These are phyloP conservation scores for Fusarium xyrophilum DNA, from an alignment of 2,329 filamentous ascomycete genomes.

Conservation along the genomic window DNA sequence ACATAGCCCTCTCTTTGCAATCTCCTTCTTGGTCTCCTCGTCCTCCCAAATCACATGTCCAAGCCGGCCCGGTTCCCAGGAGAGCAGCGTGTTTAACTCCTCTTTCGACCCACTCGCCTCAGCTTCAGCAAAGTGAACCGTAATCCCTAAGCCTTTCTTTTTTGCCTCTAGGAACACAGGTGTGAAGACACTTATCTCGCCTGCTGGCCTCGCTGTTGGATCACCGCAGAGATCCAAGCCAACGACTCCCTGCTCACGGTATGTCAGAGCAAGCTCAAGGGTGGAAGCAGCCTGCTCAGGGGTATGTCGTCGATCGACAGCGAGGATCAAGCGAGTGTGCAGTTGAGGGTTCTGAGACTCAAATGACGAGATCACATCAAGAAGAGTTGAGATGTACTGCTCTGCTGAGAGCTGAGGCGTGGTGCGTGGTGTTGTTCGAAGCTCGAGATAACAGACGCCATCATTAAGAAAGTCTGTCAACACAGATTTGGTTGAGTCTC, in stretches of 20 bases:
- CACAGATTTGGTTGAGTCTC: slow-evolving; percentile 69
- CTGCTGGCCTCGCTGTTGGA: slow-evolving; percentile 59
- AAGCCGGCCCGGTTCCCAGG: slow-evolving; percentile 70
- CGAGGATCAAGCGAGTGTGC: slow-evolving; percentile 72
- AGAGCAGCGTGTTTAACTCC: slow-evolving; percentile 70
- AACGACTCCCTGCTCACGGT: slow-evolving; percentile 65
- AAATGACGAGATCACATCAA: slow-evolving; percentile 66
- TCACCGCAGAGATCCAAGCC: slow-evolving; percentile 83
- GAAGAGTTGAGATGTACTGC: slow-evolving; percentile 70
- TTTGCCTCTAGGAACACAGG: slow-evolving; percentile 66
- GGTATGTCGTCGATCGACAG: slow-evolving; percentile 72
- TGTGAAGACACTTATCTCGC: slow-evolving; percentile 66
- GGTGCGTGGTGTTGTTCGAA: slow-evolving; percentile 78
- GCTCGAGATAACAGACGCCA: slow-evolving; percentile 78
- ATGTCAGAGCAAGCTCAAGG: slow-evolving; percentile 67
- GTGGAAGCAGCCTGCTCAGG: slow-evolving; percentile 66
- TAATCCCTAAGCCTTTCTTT: slow-evolving; percentile 64
- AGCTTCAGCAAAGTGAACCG: slow-evolving; percentile 80
- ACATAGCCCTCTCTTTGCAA: slow-evolving; percentile 60
- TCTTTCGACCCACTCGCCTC: slow-evolving; percentile 60
- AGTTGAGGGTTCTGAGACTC: slow-evolving; percentile 54
- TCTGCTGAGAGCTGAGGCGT: slow-evolving; percentile 65
- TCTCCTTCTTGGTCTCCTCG: slow-evolving; percentile 63
- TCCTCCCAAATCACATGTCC: slow-evolving; percentile 82
- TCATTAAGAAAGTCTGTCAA: slow-evolving; percentile 71